A percentile compares a stretch with the other conserved stretches of the same genome.
phyloP scores from a whole-genome alignment of 306 rosid species.

The Boehmeria nivea region DNA sequence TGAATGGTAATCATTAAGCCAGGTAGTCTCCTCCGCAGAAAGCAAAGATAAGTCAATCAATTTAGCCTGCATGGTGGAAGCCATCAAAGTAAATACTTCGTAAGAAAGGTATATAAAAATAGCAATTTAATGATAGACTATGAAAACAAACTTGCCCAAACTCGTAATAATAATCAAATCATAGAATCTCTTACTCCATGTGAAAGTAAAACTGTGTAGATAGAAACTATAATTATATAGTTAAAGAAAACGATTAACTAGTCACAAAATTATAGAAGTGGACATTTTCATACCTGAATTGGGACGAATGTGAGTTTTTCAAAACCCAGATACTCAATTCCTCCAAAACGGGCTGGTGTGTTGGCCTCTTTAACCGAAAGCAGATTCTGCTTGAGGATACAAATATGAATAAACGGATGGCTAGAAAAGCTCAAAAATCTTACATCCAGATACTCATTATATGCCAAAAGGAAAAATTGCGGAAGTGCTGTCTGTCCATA shows the following conservation, averaged over 20 bases:
- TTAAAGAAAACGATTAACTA: neutral
- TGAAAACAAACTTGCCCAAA: neutral
- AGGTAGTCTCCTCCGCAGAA: slow-evolving; percentile 56
- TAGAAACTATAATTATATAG: neutral
- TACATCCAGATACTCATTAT: neutral
- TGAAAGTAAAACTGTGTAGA: too few relatives aligned
- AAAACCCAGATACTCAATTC: slow-evolving; percentile 68
- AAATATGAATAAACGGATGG: slow-evolving; percentile 7
- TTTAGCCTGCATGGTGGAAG: slow-evolving; percentile 60
- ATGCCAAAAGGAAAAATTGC: too few relatives aligned
- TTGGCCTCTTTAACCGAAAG: slow-evolving; percentile 51
- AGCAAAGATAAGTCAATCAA: slow-evolving; percentile 71
- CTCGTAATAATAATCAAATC: neutral
- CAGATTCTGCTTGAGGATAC: slow-evolving; percentile 67
- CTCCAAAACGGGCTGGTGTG: slow-evolving; percentile 87
- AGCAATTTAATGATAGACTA: too few relatives aligned
- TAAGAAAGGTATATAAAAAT: neutral
- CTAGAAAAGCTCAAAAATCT: neutral
- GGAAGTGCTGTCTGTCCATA: too few relatives aligned
- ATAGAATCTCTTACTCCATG: neutral
- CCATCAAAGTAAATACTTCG: slow-evolving; percentile 1
- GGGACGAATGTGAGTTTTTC: slow-evolving; percentile 90
- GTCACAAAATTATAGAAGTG: neutral
- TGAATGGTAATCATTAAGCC: slow-evolving; percentile 82
- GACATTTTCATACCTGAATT: slow-evolving; percentile 57